phyloP scores from a whole-genome alignment of 1,139 yeast genomes.

The Pneumocystis carinii region DNA sequence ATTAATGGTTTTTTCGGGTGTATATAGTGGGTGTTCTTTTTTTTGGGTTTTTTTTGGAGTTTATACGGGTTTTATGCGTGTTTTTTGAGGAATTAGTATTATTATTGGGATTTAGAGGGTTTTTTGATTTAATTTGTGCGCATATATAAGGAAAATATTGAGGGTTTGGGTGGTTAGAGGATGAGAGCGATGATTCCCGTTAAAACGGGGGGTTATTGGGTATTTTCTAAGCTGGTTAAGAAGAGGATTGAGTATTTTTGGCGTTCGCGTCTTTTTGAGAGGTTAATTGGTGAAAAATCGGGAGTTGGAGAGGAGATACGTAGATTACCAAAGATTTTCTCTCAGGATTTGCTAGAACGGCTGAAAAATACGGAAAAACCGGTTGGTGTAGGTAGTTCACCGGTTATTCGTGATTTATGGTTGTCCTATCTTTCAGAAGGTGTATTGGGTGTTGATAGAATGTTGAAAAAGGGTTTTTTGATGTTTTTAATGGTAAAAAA shows the following conservation, averaged over 20 bases:
- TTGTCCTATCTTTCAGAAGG: slow-evolving; percentile 2
- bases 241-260: not conserved
- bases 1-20: no score
- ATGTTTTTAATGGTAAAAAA: slow-evolving; percentile 4
- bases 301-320: not conserved
- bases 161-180: not conserved
- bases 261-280: not conserved
- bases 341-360: not conserved
- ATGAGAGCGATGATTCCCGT: not conserved
- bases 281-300: not conserved
- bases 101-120: no score
- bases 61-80: no score
- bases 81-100: no score
- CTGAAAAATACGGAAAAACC: not conserved
- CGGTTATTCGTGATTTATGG: slow-evolving; percentile 3
- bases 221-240: not conserved
- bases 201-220: not conserved
- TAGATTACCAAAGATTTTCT: not conserved
- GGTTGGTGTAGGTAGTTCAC: not conserved
- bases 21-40: no score
- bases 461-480: slow-evolving; percentile 2
- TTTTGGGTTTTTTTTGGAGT: no score
- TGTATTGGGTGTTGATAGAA: slow-evolving; percentile 4
- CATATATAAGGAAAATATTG: not conserved
- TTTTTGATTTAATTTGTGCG: no score